Evolutionary conservation across 179 eudicot genomes (phyloP).

Genomic region (Corrigiola litoralis): DNA sequence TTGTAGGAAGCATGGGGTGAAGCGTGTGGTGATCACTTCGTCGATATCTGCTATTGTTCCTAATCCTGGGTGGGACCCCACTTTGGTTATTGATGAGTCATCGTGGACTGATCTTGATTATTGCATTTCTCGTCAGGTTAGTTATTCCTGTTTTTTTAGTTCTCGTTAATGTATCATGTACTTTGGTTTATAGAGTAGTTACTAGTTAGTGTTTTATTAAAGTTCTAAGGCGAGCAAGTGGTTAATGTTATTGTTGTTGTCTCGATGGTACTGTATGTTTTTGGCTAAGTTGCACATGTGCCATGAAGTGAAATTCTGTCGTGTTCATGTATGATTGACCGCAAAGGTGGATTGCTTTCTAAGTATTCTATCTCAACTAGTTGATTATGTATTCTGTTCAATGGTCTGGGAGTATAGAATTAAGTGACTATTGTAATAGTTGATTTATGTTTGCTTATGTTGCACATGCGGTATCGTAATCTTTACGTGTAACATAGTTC

Average conservation of each 20-base stretch:
- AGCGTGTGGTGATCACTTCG: constrained; percentile 69
- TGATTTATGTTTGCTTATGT: too few relatives aligned
- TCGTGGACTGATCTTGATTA: constrained; percentile 89
- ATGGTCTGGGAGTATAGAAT: too few relatives aligned
- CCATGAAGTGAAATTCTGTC: background rate
- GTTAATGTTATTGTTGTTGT: background rate
- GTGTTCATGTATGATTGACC: background rate
- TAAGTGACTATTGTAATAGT: too few relatives aligned
- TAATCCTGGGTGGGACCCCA: constrained; percentile 55
- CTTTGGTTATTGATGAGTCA: constrained; percentile 47
- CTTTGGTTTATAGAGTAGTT: background rate
- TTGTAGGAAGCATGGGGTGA: constrained; percentile 43
- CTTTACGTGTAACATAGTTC: too few relatives aligned
- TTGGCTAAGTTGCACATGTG: background rate
- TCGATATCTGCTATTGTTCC: constrained; percentile 84
- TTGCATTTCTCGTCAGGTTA: constrained; percentile 69
- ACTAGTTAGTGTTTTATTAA: too few relatives aligned
- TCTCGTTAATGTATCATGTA: too few relatives aligned
- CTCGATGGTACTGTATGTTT: too few relatives aligned
- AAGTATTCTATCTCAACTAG: too few relatives aligned
- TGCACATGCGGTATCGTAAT: too few relatives aligned
- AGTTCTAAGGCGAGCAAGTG: background rate
- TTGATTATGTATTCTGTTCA: too few relatives aligned
- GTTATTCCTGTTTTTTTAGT: background rate
- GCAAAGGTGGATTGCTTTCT: too few relatives aligned